A percentile compares a stretch with the other conserved stretches of the same genome.
Conservation (phyloP, 1,139 yeast species). For the Schwanniomyces etchellsii region DNA sequence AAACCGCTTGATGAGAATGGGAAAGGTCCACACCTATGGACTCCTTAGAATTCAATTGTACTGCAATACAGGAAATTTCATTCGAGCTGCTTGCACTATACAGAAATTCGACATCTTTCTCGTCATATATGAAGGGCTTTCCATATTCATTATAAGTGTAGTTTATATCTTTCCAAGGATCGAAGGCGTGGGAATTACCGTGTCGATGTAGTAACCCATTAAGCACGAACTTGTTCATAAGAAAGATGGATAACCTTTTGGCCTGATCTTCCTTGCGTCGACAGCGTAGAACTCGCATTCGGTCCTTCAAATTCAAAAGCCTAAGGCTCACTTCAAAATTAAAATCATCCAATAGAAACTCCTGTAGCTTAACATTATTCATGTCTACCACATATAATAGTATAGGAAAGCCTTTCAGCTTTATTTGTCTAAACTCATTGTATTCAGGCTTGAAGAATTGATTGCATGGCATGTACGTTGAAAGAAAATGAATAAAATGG, state of each 20-base stretch:
- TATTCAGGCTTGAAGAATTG: too few relatives aligned
- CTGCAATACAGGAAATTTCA: conserved; percentile 39
- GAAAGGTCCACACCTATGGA: conserved; percentile 63
- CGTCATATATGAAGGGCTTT: conserved; percentile 23
- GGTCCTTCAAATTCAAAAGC: conserved; percentile 29
- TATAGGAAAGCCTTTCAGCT: too few relatives aligned
- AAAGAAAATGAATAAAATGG: too few relatives aligned
- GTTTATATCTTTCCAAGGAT: conserved; percentile 16
- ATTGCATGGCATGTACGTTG: too few relatives aligned
- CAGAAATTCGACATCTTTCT: conserved; percentile 14
- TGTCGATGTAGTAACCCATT: conserved; percentile 13
- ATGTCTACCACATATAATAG: neutral
- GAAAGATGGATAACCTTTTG: conserved; percentile 16
- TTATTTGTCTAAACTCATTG: too few relatives aligned
- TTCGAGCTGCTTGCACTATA: conserved; percentile 57
- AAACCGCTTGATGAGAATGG: conserved; percentile 38
- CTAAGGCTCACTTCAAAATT: conserved; percentile 30
- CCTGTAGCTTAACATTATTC: neutral
- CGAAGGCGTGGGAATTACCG: conserved; percentile 4
- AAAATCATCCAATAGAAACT: conserved; percentile 24
- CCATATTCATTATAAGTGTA: conserved; percentile 28
- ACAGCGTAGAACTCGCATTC: conserved; percentile 24
- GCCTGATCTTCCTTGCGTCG: conserved; percentile 13
- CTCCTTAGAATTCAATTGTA: conserved; percentile 20
- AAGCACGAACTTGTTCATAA: conserved; percentile 22